Evolutionary conservation across 2,329 filamentous ascomycete genomes (phyloP), one percentile per base, ranked within the genome.

Genomic region (Sarocladium oryzae): DNA sequence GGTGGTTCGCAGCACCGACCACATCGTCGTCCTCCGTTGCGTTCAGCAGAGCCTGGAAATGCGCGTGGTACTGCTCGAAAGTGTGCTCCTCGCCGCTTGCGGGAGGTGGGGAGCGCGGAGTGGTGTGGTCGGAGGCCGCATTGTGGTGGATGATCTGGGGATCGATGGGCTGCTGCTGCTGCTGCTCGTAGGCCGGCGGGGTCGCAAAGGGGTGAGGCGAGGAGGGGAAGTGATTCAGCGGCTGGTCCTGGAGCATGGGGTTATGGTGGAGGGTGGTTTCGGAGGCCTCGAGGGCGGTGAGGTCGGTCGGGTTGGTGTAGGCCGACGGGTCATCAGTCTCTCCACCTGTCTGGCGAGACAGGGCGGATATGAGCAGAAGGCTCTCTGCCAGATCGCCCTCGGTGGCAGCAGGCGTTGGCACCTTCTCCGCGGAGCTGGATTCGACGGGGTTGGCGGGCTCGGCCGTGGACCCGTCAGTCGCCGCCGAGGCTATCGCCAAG

Each of bases 141-240:
- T 49, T 75, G 24, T 35, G 72, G 41, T 69, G 73, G 57, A 81
- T 80, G 51, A 81, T 80, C 56, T 78, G 77, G n/a, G 78, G 78
- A 59, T 82, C 78, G 61, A 82, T 81, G 23, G 77, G 78, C 50
- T 79, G 75, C 60, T 76, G 78, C 50, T 79, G 75, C 60, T 76
- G 77, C 24, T 65, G 56, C 21, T 63, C 55, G 21, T 43, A 43
- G 40, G 15, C 40, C 3, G 40, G 7, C 7, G 40, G 40, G 28
- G 58, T 54, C 28, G 57, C 59, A 23, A 57, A 53, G 45, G 62
- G 60, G 45, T 61, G 61, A 30, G 40, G 40, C 13, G 40, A 28
- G 58, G 63, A 15, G 69, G 66, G 20, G 11, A 68, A 54, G 43
- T 71, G 66, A 15, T 62, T 64, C 21, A 66, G 60, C 33, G 58